These are phyloP conservation scores for Alloteropsis semialata DNA, from an alignment of 176 grass and related monocot genomes.

Conservation along the genomic window DNA sequence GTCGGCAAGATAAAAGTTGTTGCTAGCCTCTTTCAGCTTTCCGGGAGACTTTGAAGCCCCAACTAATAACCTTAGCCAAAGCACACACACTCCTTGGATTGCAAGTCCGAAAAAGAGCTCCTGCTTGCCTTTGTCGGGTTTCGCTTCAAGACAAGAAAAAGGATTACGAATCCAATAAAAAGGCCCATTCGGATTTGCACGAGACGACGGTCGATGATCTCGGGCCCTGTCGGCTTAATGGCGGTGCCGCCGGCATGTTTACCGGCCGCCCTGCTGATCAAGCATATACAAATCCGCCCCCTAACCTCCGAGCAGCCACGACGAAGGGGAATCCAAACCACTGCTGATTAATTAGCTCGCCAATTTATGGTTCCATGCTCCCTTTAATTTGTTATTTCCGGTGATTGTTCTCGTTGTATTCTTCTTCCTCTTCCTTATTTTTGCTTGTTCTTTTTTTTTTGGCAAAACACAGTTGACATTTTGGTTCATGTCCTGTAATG, in stretches of 20 bases:
- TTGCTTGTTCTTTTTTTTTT: too few relatives aligned
- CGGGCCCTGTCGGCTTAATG: conserved; percentile 38
- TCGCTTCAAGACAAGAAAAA: neutral
- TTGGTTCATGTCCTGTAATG: neutral
- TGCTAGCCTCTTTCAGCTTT: neutral
- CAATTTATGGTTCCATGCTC: neutral
- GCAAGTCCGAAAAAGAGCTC: conserved; percentile 12
- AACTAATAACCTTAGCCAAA: conserved; percentile 11
- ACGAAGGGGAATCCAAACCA: neutral
- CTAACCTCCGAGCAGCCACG: neutral
- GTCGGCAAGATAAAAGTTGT: neutral
- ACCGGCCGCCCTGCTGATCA: conserved; percentile 16
- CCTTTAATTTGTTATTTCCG: neutral
- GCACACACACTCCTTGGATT: conserved; percentile 29
- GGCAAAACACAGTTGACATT: too few relatives aligned
- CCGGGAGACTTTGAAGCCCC: neutral
- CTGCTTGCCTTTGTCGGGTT: neutral
- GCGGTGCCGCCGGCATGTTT: conserved; percentile 33
- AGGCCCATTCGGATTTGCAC: conserved; percentile 30
- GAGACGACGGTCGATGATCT: conserved; percentile 31
- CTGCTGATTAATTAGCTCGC: neutral
- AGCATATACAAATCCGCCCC: neutral
- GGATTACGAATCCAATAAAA: neutral
- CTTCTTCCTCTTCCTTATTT: neutral
- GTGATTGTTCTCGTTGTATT: neutral